Conservation (phyloP, 2,329 filamentous ascomycete species). For the Corynespora cassiicola region DNA sequence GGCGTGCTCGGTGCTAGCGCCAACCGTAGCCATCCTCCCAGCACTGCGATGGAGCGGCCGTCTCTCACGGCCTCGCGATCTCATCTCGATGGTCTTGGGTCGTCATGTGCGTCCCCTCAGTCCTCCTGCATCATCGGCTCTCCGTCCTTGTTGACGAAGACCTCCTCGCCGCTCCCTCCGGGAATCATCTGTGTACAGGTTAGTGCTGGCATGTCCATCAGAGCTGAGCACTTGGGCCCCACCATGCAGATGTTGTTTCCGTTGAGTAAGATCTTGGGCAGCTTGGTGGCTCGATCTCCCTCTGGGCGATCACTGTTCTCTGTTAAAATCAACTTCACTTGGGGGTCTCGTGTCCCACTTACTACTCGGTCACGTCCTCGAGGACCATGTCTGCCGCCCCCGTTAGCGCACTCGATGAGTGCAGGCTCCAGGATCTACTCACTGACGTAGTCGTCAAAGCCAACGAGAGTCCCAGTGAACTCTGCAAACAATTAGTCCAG, state of each 20-base stretch:
- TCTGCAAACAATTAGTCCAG: constrained; percentile 61
- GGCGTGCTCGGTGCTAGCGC: too few species aligned
- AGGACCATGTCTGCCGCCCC: constrained; percentile 94
- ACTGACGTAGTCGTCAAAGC: constrained; percentile 99
- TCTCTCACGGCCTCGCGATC: too few species aligned
- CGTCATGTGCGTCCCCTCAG: too few species aligned
- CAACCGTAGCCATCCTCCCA: too few species aligned
- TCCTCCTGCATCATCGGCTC: too few species aligned
- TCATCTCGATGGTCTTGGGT: too few species aligned
- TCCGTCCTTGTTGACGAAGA: constrained; percentile 35
- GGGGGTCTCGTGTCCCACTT: constrained; percentile 41
- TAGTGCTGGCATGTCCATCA: too few species aligned
- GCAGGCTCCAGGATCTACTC: constrained; percentile 62
- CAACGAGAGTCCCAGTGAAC: constrained; percentile 91
- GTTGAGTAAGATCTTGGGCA: constrained; percentile 93
- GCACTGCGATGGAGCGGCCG: too few species aligned
- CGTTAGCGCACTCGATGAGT: background rate
- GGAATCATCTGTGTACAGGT: constrained; percentile 44
- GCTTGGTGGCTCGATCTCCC: constrained; percentile 81
- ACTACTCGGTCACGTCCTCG: constrained; percentile 97
- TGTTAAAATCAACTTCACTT: constrained; percentile 12
- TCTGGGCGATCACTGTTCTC: constrained; percentile 80
- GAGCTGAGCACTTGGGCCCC: constrained; percentile 36
- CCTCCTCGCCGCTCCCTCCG: constrained; percentile 38
- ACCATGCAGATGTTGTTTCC: constrained; percentile 99